phyloP scores from a whole-genome alignment of 495 filamentous ascomycete genomes.

The Aspergillus asperescens region DNA sequence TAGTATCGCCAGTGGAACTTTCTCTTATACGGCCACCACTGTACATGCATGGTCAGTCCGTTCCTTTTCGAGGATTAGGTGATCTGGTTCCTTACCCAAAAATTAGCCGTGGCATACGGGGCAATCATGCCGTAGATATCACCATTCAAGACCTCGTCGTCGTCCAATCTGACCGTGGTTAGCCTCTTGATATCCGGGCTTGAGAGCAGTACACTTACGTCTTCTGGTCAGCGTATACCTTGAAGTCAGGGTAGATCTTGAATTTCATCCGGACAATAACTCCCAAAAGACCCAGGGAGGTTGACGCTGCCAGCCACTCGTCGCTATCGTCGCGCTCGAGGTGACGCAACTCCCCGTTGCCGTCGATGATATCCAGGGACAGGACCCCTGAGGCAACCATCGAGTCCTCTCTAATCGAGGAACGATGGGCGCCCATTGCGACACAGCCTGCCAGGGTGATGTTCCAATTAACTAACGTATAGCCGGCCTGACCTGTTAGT shows the following conservation, averaged over 20 bases:
- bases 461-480: conserved; percentile 16
- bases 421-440: conserved; percentile 15
- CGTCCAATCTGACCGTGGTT: background rate
- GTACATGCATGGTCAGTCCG: background rate
- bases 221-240: conserved; percentile 16
- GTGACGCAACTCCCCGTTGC: conserved; percentile 6
- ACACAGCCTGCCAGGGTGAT: conserved; percentile 14
- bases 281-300: conserved; percentile 12
- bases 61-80: background rate
- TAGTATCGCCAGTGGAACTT: conserved; percentile 19
- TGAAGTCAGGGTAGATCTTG: conserved; percentile 14
- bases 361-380: conserved; percentile 12
- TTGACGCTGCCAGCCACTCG: conserved; percentile 15
- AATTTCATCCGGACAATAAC: conserved; percentile 16
- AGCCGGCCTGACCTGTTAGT: conserved; percentile 3
- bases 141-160: conserved; percentile 12
- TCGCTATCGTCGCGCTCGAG: conserved; percentile 12
- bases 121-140: conserved; percentile 14
- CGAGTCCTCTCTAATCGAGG: conserved; percentile 12
- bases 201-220: background rate
- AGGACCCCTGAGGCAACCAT: conserved; percentile 14
- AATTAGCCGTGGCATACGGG: conserved; percentile 14
- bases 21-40: conserved; percentile 18
- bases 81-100: conserved; percentile 6
- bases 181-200: background rate